A percentile compares a stretch with the other conserved stretches of the same genome.
Evolutionary conservation across 306 rosid species (phyloP).

Genomic region (Trichosanthes truncata): DNA sequence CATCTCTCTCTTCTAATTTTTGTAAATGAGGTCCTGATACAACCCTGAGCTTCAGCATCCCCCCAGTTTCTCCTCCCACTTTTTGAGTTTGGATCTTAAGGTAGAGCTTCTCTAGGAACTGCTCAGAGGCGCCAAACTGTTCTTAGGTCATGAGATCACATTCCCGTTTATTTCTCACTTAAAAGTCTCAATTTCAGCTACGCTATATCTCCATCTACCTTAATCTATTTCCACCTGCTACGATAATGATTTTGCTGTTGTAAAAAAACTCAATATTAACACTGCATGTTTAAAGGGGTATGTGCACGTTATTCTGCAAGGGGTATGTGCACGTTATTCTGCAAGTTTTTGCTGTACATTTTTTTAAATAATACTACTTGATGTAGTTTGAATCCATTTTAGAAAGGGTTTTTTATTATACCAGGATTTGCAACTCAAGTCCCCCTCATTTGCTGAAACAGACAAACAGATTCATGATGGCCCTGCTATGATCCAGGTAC

Average conservation of each 20-base stretch:
- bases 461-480: conserved; percentile 28
- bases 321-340: not conserved
- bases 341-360: not conserved
- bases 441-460: conserved; percentile 26
- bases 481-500: conserved; percentile 71
- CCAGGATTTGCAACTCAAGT: conserved; percentile 67
- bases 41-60: not conserved
- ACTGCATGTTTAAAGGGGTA: not conserved
- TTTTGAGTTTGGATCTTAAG: not conserved
- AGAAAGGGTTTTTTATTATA: not conserved
- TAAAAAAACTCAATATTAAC: not conserved
- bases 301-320: not conserved
- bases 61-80: not conserved
- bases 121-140: not conserved
- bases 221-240: too few species aligned
- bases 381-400: not conserved
- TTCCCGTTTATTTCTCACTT: too few species aligned
- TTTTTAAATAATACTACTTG: not conserved
- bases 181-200: not conserved
- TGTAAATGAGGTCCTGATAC: not conserved
- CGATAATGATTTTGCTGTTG: not conserved
- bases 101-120: not conserved
- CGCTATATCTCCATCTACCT: too few species aligned
- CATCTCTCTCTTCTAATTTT: not conserved
- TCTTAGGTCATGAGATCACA: not conserved